These are phyloP conservation scores for Biscogniauxia mediterranea DNA, from an alignment of 2,329 filamentous ascomycete genomes.

Conservation along the genomic window DNA sequence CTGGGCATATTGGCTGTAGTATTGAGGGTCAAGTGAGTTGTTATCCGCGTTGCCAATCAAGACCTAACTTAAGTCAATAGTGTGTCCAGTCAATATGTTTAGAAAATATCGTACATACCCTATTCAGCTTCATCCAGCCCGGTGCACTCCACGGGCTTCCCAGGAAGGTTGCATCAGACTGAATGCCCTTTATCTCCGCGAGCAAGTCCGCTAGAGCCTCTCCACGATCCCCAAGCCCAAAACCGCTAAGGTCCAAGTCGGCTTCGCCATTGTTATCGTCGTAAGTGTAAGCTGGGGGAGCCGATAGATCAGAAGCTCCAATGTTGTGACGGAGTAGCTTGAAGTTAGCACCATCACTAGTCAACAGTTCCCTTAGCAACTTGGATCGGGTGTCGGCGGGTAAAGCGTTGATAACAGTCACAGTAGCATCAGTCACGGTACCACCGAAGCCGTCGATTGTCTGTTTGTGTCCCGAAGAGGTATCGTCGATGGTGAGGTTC, in stretches of 20 bases:
- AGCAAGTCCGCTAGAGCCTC: constrained; percentile 39
- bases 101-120: constrained; percentile 18
- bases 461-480: constrained; percentile 38
- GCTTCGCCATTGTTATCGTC: constrained; percentile 34
- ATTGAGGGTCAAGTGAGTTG: constrained; percentile 37
- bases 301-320: constrained; percentile 40
- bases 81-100: background rate
- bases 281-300: constrained; percentile 39
- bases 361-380: constrained; percentile 38
- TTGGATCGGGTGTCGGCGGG: constrained; percentile 27
- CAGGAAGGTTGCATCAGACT: constrained; percentile 36
- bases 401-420: constrained; percentile 38
- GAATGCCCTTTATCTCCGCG: constrained; percentile 34
- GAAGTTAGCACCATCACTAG: constrained; percentile 38
- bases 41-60: constrained; percentile 37
- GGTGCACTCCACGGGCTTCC: constrained; percentile 41
- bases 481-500: constrained; percentile 40
- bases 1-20: constrained; percentile 35
- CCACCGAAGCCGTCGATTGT: constrained; percentile 42
- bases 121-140: constrained; percentile 43
- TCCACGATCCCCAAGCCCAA: constrained; percentile 39
- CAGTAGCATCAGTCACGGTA: constrained; percentile 41
- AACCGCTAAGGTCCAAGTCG: constrained; percentile 31
- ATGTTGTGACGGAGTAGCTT: constrained; percentile 41
- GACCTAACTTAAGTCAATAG: constrained; percentile 12